Evolutionary conservation across 2,329 filamentous ascomycete species (phyloP).

Genomic region (Helotiales sp.): DNA sequence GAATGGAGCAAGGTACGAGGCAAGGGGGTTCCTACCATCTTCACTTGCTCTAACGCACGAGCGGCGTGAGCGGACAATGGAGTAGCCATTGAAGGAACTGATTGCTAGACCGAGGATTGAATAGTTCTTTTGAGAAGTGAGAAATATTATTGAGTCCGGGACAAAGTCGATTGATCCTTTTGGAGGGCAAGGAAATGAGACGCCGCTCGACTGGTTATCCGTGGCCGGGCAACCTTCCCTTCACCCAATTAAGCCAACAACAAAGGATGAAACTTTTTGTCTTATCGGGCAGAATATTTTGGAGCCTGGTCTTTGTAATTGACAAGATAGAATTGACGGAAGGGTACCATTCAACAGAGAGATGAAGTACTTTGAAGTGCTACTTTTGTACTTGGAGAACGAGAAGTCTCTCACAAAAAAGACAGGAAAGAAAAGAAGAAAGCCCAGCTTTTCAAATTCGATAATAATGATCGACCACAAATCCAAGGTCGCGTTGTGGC

Average conservation of each 20-base stretch:
- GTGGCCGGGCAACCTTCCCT: neutral
- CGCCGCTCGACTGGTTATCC: neutral
- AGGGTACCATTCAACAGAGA: neutral
- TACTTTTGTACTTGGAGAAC: neutral
- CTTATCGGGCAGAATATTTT: neutral
- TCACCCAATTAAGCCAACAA: slow-evolving; percentile 4
- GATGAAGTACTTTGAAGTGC: neutral
- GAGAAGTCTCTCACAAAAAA: neutral
- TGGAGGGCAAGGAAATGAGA: neutral
- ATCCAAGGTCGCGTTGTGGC: slow-evolving; percentile 3
- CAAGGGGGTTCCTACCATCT: slow-evolving; percentile 29
- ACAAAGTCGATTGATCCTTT: neutral
- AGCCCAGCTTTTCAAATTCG: neutral
- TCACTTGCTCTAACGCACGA: slow-evolving; percentile 35
- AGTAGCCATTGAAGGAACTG: neutral
- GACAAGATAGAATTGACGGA: neutral
- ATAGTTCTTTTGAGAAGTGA: neutral
- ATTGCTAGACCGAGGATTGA: neutral
- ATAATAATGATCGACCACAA: slow-evolving; percentile 2
- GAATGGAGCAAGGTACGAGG: neutral
- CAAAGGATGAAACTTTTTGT: neutral
- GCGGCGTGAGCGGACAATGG: slow-evolving; percentile 31
- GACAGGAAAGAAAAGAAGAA: neutral
- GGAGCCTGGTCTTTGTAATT: slow-evolving; percentile 1
- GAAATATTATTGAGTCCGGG: neutral